A percentile compares a stretch with the other conserved stretches of the same genome.
These are phyloP conservation scores for Quercus phellos DNA, from an alignment of 331 rosid genomes.

Conservation along the genomic window DNA sequence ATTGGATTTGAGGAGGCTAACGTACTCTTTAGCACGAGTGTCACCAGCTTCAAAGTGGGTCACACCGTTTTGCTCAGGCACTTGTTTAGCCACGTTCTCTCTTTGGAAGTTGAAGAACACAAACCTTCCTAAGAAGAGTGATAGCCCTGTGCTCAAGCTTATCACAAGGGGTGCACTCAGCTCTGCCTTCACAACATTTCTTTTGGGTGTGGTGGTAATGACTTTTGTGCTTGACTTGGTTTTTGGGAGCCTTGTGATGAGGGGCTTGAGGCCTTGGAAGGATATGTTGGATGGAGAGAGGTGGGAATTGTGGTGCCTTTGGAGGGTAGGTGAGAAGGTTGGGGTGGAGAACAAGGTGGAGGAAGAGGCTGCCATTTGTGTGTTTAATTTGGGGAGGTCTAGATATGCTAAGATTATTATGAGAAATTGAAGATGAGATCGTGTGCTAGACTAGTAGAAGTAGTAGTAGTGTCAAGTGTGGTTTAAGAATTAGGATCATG, in stretches of 20 bases:
- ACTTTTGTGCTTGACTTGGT: slow-evolving; percentile 7
- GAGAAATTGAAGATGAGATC: background rate
- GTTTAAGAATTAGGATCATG: slow-evolving; percentile 3
- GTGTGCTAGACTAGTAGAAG: background rate
- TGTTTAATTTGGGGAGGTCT: no score
- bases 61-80: slow-evolving; percentile 89
- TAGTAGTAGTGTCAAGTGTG: no score
- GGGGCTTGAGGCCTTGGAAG: slow-evolving; percentile 76
- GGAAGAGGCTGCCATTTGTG: slow-evolving; percentile 48
- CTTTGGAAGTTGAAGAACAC: slow-evolving; percentile 99
- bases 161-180: slow-evolving; percentile 72
- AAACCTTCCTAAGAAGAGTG: slow-evolving; percentile 86
- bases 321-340: slow-evolving; percentile 28
- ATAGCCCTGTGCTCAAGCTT: slow-evolving; percentile 91
- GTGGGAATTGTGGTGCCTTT: slow-evolving; percentile 14
- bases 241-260: slow-evolving; percentile 30
- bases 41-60: slow-evolving; percentile 94
- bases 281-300: slow-evolving; percentile 45
- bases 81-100: slow-evolving; percentile 92
- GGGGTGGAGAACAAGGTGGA: slow-evolving; percentile 49
- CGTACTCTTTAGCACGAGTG: slow-evolving; percentile 82
- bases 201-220: background rate
- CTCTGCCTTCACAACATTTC: slow-evolving; percentile 51
- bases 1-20: slow-evolving; percentile 84
- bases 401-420: no score